Percentiles rank a stretch among this genome's conserved stretches.
Conservation (phyloP, 164 flowering plant genomes). For the Amborella trichopoda region DNA sequence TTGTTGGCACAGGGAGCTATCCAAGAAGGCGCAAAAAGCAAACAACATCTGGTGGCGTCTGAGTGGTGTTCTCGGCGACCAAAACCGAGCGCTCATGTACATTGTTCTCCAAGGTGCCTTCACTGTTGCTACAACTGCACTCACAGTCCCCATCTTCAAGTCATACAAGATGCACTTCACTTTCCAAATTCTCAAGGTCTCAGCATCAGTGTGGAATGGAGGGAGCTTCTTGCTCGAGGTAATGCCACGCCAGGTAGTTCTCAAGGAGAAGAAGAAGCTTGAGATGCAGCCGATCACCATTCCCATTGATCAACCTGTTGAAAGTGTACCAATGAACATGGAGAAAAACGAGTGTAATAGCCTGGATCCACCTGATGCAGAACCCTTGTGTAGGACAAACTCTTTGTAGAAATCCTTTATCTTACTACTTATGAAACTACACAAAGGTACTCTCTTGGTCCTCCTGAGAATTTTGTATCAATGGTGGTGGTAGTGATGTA, state of each 20-base stretch:
- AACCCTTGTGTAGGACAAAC: too few relatives aligned
- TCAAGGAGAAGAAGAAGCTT: constrained; percentile 75
- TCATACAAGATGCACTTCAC: constrained; percentile 53
- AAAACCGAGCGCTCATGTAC: constrained; percentile 82
- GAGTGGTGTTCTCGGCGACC: constrained; percentile 90
- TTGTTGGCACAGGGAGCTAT: constrained; percentile 62
- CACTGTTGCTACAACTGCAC: constrained; percentile 88
- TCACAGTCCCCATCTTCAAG: constrained; percentile 87
- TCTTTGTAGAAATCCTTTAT: too few relatives aligned
- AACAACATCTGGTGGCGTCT: constrained; percentile 90
- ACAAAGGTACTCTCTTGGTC: too few relatives aligned
- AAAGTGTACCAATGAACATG: too few relatives aligned
- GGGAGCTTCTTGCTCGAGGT: constrained; percentile 89
- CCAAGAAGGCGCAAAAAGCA: constrained; percentile 90
- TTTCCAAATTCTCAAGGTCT: constrained; percentile 82
- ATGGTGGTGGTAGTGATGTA: too few relatives aligned
- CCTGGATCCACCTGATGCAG: too few relatives aligned
- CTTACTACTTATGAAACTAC: too few relatives aligned
- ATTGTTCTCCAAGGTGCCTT: constrained; percentile 67
- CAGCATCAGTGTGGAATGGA: constrained; percentile 90
- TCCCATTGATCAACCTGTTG: too few relatives aligned
- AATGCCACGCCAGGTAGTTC: constrained; percentile 88
- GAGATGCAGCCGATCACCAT: constrained; percentile 33
- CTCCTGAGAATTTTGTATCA: too few relatives aligned
- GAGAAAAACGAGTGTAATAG: too few relatives aligned